phyloP scores from a whole-genome alignment of 306 rosid genomes.

The Citrullus mucosospermus region DNA sequence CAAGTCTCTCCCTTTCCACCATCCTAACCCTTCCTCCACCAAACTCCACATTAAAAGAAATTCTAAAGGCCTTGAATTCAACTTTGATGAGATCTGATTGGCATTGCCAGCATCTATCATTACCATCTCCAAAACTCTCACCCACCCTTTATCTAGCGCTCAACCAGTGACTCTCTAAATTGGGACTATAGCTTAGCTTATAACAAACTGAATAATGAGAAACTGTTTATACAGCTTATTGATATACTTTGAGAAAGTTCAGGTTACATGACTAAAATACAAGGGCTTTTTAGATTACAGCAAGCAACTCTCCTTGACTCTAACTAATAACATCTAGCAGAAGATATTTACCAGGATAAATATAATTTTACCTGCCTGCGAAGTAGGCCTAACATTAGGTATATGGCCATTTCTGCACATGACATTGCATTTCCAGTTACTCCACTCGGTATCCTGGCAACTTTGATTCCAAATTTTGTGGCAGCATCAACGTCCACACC shows the following conservation, averaged over 20 bases:
- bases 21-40: not conserved
- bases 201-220: not conserved
- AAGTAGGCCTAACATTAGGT: constrained; percentile 71
- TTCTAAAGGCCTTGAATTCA: not conserved
- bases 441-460: constrained; percentile 68
- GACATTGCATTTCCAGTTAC: constrained; percentile 70
- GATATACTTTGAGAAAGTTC: not conserved
- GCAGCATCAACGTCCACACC: constrained; percentile 92
- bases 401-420: constrained; percentile 91
- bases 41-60: not conserved
- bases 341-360: not conserved
- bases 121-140: not conserved
- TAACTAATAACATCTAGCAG: not conserved
- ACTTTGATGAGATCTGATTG: not conserved
- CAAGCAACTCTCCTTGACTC: not conserved
- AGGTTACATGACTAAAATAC: not conserved
- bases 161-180: not conserved
- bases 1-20: not conserved
- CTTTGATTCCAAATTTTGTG: constrained; percentile 72
- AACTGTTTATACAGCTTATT: not conserved
- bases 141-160: not conserved
- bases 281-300: not conserved
- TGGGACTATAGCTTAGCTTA: not conserved
- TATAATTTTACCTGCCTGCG: constrained; percentile 63
- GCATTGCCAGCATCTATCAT: not conserved